Conservation (phyloP, 257 asterid genomes). For the Solanum pimpinellifolium region DNA sequence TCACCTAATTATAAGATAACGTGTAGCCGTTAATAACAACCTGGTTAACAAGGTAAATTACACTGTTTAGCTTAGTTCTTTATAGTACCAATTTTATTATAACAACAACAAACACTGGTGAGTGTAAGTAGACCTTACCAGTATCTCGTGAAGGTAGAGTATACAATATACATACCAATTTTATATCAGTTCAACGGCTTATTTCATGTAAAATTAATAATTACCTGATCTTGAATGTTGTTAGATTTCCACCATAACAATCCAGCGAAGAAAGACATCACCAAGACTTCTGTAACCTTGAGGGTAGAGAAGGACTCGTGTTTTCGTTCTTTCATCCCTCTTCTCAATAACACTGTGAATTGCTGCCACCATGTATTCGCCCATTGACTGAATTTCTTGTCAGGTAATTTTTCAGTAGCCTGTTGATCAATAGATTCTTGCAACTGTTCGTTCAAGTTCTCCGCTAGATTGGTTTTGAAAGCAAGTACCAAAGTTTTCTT, state of each 20-base stretch:
- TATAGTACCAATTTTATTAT: neutral
- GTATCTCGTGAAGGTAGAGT: neutral
- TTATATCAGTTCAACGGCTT: neutral
- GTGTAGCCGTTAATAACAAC: neutral
- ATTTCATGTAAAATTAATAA: neutral
- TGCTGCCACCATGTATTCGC: constrained; percentile 66
- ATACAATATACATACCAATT: neutral
- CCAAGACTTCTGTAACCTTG: constrained; percentile 44
- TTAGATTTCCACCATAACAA: constrained; percentile 69
- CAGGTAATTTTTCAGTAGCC: neutral
- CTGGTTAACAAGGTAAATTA: neutral
- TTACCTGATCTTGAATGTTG: constrained; percentile 73
- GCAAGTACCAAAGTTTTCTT: constrained; percentile 36
- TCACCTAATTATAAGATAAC: neutral
- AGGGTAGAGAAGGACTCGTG: constrained; percentile 57
- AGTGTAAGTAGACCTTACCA: neutral
- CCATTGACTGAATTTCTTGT: constrained; percentile 34
- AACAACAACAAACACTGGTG: neutral
- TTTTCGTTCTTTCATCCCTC: constrained; percentile 71
- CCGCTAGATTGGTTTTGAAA: constrained; percentile 25
- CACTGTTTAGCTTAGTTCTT: neutral
- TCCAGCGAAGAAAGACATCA: constrained; percentile 40
- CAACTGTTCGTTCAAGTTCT: constrained; percentile 22
- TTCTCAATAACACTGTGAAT: constrained; percentile 41
- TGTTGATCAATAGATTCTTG: neutral